A percentile compares a stretch with the other conserved stretches of the same genome.
phyloP scores from a whole-genome alignment of 2,329 filamentous ascomycete genomes.

The Ampelomyces quisqualis region DNA sequence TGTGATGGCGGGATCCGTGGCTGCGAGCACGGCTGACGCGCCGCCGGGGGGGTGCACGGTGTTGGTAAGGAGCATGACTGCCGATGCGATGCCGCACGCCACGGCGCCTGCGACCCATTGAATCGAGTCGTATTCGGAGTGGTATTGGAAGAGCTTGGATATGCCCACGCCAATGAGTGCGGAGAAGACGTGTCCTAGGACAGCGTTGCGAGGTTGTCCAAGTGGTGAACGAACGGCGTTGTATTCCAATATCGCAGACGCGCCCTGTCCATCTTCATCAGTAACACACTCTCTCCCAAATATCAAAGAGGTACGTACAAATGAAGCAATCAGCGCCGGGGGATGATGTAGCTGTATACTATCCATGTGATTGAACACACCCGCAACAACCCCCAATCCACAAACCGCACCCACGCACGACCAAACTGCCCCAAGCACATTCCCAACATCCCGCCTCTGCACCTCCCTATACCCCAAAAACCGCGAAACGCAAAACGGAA shows the following conservation, averaged over 20 bases:
- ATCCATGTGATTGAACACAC: slow-evolving; percentile 45
- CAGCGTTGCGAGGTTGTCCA: slow-evolving; percentile 50
- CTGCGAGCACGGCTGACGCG: slow-evolving; percentile 51
- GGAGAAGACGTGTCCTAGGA: slow-evolving; percentile 50
- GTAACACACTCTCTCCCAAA: neutral
- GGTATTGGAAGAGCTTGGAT: slow-evolving; percentile 49
- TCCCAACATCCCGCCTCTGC: slow-evolving; percentile 44
- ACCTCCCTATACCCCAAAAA: slow-evolving; percentile 57
- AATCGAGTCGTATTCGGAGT: slow-evolving; percentile 41
- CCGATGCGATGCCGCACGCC: slow-evolving; percentile 46
- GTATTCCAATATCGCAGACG: slow-evolving; percentile 52
- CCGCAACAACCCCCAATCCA: slow-evolving; percentile 47
- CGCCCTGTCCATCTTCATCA: slow-evolving; percentile 38
- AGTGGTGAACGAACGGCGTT: slow-evolving; percentile 51
- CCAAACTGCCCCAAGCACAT: slow-evolving; percentile 46
- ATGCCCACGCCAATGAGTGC: slow-evolving; percentile 49
- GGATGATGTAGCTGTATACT: slow-evolving; percentile 43
- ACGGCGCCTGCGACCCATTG: slow-evolving; percentile 50
- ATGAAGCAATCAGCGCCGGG: slow-evolving; percentile 48
- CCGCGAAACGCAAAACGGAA: slow-evolving; percentile 67
- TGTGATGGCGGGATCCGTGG: slow-evolving; percentile 43
- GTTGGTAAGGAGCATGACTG: slow-evolving; percentile 51
- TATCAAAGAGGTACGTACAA: slow-evolving; percentile 31
- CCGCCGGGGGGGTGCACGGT: slow-evolving; percentile 55
- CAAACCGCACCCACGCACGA: slow-evolving; percentile 48